Base-by-base conservation (phyloP, 2,329 filamentous ascomycete species). In the Sordariomycetes sp. region DNA sequence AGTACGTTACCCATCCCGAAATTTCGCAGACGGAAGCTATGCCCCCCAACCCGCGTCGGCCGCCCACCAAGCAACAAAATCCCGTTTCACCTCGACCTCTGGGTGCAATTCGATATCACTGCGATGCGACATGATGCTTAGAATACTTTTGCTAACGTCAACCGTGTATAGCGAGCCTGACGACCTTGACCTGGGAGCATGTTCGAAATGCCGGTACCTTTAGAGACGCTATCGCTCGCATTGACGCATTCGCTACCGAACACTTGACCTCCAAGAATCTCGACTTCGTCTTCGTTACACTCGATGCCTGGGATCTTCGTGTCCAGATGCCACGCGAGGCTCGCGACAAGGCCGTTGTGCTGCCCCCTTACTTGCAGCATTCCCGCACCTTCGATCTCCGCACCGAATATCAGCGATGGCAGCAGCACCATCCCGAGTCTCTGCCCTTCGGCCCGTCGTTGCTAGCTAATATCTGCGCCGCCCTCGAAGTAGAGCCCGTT, bases 141-240 rank as follows among this genome's bases (percentile, higher is more conserved):
- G 5, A 31, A 7, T 20, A 8, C 16, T 39, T 42, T 42, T 53
- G 46, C 57, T n/a, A n/a, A n/a, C n/a, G n/a, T n/a, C n/a, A n/a
- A n/a, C n/a, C n/a, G n/a, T 28, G 17, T 28, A 8, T 15, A 95
- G 88, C 92, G 56, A 95, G 88, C 67, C 71, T 98, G 59, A 98
- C 92, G 30, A 98, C 92, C 46, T 70, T 98, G 51, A 96, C 92
- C 35, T 98, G 92, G 92, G 92, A 98, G 62, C 90, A 98, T 67
- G 92, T 98, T 57, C 84, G 90, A 58, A 93, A 90, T 61, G 90
- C 92, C 57, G 92, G 92, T 47, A 90, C 87, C 47, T 98, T 96
- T 76, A 82, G 90, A 50, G 92, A 96, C 64, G 92, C 92, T 47
- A 83, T 98, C 66, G 86, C 84, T 63, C 85, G 86, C 49, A 95